Conservation (phyloP, 2,329 filamentous ascomycete genomes). For the Coleophoma crateriformis region DNA sequence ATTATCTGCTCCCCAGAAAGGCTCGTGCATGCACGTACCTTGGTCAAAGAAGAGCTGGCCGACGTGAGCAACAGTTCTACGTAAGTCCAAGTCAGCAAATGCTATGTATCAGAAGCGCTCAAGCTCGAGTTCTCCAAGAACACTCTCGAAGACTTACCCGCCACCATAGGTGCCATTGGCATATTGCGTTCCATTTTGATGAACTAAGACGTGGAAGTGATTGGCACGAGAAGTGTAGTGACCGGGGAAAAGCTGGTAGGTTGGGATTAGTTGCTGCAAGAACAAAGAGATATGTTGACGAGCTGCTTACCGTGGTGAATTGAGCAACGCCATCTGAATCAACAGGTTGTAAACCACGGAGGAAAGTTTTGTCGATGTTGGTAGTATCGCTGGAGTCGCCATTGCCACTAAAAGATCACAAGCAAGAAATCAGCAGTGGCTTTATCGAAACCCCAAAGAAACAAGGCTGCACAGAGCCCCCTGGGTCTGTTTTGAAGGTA, state of each 20-base stretch:
- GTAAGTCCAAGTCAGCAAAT: too few relatives aligned
- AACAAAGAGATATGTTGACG: too few relatives aligned
- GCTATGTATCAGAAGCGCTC: too few relatives aligned
- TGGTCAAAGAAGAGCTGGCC: constrained; percentile 62
- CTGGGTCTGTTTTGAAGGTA: too few relatives aligned
- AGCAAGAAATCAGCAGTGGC: too few relatives aligned
- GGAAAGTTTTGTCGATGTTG: constrained; percentile 21
- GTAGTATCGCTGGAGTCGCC: constrained; percentile 29
- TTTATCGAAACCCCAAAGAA: too few relatives aligned
- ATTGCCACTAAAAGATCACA: constrained; percentile 25
- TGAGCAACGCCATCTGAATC: constrained; percentile 33
- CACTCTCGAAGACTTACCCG: not conserved
- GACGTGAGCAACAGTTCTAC: constrained; percentile 21
- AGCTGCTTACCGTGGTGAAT: constrained; percentile 27
- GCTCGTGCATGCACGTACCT: not conserved
- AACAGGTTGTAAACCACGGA: constrained; percentile 34
- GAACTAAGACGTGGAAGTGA: constrained; percentile 43
- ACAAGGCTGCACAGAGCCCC: too few relatives aligned
- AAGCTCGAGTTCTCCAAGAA: too few relatives aligned
- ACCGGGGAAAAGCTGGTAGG: constrained; percentile 28
- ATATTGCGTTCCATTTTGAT: constrained; percentile 28
- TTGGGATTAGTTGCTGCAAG: too few relatives aligned
- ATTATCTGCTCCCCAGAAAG: too few relatives aligned
- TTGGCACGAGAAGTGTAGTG: constrained; percentile 36
- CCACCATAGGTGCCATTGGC: constrained; percentile 6